Evolutionary conservation across 2,329 filamentous ascomycete species (phyloP).

Genomic region (Kalmusia sp.): DNA sequence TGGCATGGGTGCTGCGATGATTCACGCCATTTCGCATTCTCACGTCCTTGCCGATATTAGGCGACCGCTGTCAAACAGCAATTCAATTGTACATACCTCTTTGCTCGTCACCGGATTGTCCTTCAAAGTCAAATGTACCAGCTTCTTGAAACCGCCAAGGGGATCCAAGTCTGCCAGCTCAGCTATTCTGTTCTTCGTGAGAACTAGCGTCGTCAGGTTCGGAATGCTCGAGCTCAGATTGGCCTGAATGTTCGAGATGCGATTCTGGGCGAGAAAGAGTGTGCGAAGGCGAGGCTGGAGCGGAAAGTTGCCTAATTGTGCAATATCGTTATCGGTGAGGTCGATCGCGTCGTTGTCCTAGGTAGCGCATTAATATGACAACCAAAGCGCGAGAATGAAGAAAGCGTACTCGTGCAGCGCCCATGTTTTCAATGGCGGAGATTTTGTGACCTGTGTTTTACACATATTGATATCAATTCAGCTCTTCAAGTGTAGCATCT

Average conservation of each 20-base stretch:
- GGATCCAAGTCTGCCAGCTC: slow-evolving; percentile 89
- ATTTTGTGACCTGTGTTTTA: slow-evolving; percentile 89
- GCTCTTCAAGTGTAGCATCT: slow-evolving; percentile 92
- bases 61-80: slow-evolving; percentile 9
- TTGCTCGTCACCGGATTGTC: slow-evolving; percentile 93
- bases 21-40: slow-evolving; percentile 9
- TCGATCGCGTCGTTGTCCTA: slow-evolving; percentile 97
- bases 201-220: slow-evolving; percentile 79
- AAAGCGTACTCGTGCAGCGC: slow-evolving; percentile 80
- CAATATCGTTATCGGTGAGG: slow-evolving; percentile 97
- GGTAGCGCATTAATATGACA: background rate
- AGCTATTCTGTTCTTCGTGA: slow-evolving; percentile 80
- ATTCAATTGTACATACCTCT: slow-evolving; percentile 66
- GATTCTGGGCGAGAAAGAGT: slow-evolving; percentile 88
- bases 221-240: slow-evolving; percentile 78
- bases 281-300: slow-evolving; percentile 87
- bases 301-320: slow-evolving; percentile 88
- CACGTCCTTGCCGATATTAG: slow-evolving; percentile 26
- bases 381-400: background rate
- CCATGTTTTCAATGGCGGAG: slow-evolving; percentile 95
- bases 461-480: slow-evolving; percentile 80
- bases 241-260: slow-evolving; percentile 81
- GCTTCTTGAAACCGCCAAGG: slow-evolving; percentile 69
- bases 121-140: slow-evolving; percentile 81
- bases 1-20: background rate